Percentiles rank a stretch among this genome's conserved stretches.
Evolutionary conservation across 2,329 filamentous ascomycete species (phyloP).

Genomic region (Cladosporium phlei): DNA sequence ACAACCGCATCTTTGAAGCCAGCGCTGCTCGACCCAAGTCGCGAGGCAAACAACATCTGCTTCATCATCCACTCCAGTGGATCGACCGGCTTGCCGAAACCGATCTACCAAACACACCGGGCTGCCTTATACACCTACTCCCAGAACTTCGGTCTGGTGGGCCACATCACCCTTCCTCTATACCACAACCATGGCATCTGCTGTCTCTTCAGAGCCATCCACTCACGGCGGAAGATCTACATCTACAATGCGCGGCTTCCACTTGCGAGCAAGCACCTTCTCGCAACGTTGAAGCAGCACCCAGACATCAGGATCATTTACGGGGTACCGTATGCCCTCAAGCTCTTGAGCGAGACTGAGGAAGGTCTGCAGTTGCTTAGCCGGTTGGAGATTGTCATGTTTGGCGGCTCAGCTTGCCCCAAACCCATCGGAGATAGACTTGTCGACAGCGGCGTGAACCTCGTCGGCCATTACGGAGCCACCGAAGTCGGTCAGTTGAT

Average conservation of each 20-base stretch:
- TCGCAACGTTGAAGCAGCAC: slow-evolving; percentile 18
- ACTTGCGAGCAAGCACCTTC: slow-evolving; percentile 37
- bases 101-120: slow-evolving; percentile 53
- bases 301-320: slow-evolving; percentile 49
- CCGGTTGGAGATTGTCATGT: slow-evolving; percentile 21
- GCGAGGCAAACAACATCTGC: slow-evolving; percentile 29
- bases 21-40: slow-evolving; percentile 22
- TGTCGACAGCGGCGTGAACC: slow-evolving; percentile 19
- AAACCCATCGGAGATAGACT: slow-evolving; percentile 24
- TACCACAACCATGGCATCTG: slow-evolving; percentile 56
- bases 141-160: slow-evolving; percentile 40
- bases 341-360: slow-evolving; percentile 54
- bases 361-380: slow-evolving; percentile 36
- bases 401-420: slow-evolving; percentile 24
- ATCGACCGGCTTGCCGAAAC: slow-evolving; percentile 58
- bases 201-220: slow-evolving; percentile 49
- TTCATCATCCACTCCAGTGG: slow-evolving; percentile 48
- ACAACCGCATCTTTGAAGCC: slow-evolving; percentile 2
- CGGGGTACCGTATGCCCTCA: slow-evolving; percentile 58
- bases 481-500: slow-evolving; percentile 59
- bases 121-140: slow-evolving; percentile 45
- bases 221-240: slow-evolving; percentile 44
- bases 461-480: slow-evolving; percentile 30
- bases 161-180: slow-evolving; percentile 52
- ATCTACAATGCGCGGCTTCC: slow-evolving; percentile 52